Base-by-base conservation (phyloP, 2,329 filamentous ascomycete species). In the Zelopaecilomyces penicillatus region DNA sequence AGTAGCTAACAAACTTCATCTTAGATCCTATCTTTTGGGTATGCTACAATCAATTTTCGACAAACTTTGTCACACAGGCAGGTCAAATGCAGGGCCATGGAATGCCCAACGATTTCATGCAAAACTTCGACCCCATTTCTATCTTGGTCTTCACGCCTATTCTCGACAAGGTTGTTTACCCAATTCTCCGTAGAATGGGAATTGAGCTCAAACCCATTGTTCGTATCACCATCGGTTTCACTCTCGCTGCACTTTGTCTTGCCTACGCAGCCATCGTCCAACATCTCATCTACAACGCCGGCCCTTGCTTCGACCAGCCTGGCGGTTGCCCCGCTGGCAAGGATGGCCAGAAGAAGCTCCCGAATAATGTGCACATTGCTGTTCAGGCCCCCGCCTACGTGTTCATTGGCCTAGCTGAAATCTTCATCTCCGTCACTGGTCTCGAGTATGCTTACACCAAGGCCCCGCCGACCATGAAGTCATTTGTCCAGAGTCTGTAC, bases 381-480 rank as follows among this genome's bases (percentile, higher is more conserved):
- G 61, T 82, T 33, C 69, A 71, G 53, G 59, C 65, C 0, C 68
- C 80, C 9, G 79, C 75, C 30, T 75, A 78, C 19, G 59, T 82
- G 39, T 68, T 81, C 39, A 75, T 80, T 29, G 77, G 73, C 19
- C 61, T 78, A 10, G 69, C 75, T 0, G 78, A 83, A 58, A 80
- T 82, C 46, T 76, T 82, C 55, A 76, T 77, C 39, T 82, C 77
- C 8, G 79, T 87, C 49, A 84, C 82, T 1, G 78, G 78, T 49
- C 73, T 85, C 8, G 83, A 87, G 59, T 86, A 87, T 52, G 83
- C 82, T 12, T 87, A 81, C 64, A 85, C 81, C 56, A 85, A 87
- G 63, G 83, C 83, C 0, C 83, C 83, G 2, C 74, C 75, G 36
- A 78, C 71, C 58, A 85, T 87, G 81, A 77, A 81, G 59, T 78